Conservation (phyloP, 2,329 filamentous ascomycete species). For the Sporothrix curviconia region DNA sequence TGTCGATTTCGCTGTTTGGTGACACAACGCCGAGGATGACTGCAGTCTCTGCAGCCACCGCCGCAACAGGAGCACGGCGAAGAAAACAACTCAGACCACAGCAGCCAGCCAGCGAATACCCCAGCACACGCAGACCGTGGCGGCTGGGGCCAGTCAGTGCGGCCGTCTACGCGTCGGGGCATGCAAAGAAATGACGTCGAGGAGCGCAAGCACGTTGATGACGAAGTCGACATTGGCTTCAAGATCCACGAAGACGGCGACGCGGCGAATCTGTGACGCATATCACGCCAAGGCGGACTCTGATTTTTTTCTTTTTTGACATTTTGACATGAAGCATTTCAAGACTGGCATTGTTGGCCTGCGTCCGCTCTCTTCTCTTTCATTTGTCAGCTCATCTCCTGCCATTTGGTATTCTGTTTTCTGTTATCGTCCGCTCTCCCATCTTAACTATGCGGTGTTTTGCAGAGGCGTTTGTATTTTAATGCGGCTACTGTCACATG, state of each 20-base stretch:
- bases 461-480: not conserved
- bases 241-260: constrained; percentile 20
- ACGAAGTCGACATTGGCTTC: constrained; percentile 16
- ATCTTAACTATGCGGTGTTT: not conserved
- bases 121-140: constrained; percentile 43
- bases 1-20: constrained; percentile 17
- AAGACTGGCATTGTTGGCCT: too few relatives aligned
- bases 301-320: too few relatives aligned
- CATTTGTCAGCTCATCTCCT: not conserved
- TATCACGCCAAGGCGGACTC: too few relatives aligned
- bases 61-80: not conserved
- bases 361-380: not conserved
- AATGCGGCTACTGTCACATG: not conserved
- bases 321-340: too few relatives aligned
- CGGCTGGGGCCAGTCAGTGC: constrained; percentile 5
- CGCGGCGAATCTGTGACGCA: not conserved
- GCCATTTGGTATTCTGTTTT: not conserved
- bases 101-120: constrained; percentile 52
- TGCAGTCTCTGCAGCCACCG: not conserved
- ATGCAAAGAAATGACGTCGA: constrained; percentile 16
- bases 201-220: not conserved
- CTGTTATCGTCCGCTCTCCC: not conserved
- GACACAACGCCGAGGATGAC: constrained; percentile 14
- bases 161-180: not conserved
- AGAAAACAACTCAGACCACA: constrained; percentile 29